These are phyloP conservation scores for apple (Malus domestica) DNA, from an alignment of 306 rosid species.

Conservation along the genomic window DNA sequence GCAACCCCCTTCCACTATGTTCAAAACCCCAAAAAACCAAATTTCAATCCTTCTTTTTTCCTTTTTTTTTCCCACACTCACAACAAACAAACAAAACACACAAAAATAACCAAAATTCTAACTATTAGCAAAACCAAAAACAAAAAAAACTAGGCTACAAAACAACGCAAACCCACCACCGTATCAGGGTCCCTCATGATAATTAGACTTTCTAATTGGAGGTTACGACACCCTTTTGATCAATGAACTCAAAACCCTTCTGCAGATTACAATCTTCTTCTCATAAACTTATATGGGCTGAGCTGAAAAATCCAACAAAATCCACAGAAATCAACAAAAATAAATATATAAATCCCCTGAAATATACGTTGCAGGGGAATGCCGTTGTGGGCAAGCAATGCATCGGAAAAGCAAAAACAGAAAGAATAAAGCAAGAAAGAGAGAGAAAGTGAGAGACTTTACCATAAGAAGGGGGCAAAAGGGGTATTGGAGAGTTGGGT, in stretches of 20 bases:
- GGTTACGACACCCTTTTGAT: slow-evolving; percentile 33
- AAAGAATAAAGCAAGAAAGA: not conserved
- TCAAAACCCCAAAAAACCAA: slow-evolving; percentile 5
- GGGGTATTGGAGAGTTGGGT: not conserved
- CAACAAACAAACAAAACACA: not conserved
- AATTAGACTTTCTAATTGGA: slow-evolving; percentile 2
- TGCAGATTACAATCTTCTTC: slow-evolving; percentile 11
- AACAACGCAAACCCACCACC: slow-evolving; percentile 26
- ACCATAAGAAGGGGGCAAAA: slow-evolving; percentile 33
- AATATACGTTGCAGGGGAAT: slow-evolving; percentile 32
- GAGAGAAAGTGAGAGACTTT: slow-evolving; percentile 13
- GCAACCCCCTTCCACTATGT: slow-evolving; percentile 35
- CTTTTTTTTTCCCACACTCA: not conserved
- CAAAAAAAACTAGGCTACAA: slow-evolving; percentile 23
- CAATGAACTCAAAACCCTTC: slow-evolving; percentile 34
- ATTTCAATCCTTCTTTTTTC: too few species aligned
- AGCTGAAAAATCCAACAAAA: slow-evolving; percentile 37
- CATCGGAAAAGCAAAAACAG: not conserved
- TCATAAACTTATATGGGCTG: slow-evolving; percentile 15
- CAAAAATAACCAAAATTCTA: slow-evolving; percentile 24
- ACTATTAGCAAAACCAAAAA: slow-evolving; percentile 7
- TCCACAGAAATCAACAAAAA: not conserved
- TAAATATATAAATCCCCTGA: not conserved
- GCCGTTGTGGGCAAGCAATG: slow-evolving; percentile 48
- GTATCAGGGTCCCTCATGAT: slow-evolving; percentile 63